Evolutionary conservation across 2,329 filamentous ascomycete species (phyloP), one percentile per base, ranked within the genome.

Genomic region (Penicillium sp.): DNA sequence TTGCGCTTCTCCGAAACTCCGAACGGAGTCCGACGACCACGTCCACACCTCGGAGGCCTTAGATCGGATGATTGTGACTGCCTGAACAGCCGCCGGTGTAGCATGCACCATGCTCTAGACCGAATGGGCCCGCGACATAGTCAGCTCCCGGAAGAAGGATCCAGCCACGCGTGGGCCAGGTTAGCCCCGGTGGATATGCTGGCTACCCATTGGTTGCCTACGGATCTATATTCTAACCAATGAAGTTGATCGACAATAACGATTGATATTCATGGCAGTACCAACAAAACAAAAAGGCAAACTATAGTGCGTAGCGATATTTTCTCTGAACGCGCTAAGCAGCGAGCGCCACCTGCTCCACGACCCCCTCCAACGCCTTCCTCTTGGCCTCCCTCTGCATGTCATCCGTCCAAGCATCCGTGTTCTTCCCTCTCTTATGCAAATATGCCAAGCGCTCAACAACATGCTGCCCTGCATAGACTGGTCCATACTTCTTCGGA

Each of bases 371-470:
- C 19, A 13, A 7, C 5, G 9, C 17, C 21, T 21, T 19, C 6
- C 7, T 19, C 11, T 45, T 23, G 11, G 19, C 26, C 13, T 56
- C 46, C 13, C 58, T 26, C 31, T 60, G 58, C 58, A 60, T 60
- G 15, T 60, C 58, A 56, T 60, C 58, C 8, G 51, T 60, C 58
- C 58, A 60, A 17, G 52, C 21, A 15, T 60, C 58, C 17, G 58
- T 54, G 9, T 55, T 44, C 17, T 60, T 55, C 26, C 58, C 58
- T 15, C 46, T 29, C 58, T 60, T 55, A 9, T 55, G 53, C 9
- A 60, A 35, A 30, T 55, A 55, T 35, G 58, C 58, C 51, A 60
- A 44, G 15, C 58, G 51, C 45, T 60, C 58, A 30, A 50, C 53
- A 19, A 60, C 58, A 55, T 60, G 58, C 46, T 60, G 52, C 5